Base-by-base conservation (phyloP, 495 filamentous ascomycete genomes). In the Penicillium fimorum region DNA sequence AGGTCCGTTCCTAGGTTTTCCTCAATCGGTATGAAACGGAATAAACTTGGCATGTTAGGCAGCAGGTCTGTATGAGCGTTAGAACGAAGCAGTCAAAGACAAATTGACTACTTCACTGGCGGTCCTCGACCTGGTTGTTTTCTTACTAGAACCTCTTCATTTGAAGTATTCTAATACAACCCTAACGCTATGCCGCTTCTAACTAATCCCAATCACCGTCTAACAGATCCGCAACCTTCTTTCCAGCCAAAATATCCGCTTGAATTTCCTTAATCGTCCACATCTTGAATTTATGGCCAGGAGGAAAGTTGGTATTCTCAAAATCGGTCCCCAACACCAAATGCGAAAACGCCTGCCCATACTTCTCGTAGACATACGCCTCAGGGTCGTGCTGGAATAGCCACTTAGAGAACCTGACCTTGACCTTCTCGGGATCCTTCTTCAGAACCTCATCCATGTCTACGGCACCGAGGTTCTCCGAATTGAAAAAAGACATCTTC, bases 331-430 rank as follows among this genome's bases (percentile, higher is more conserved):
- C 66, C 22, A 27, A 48, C 33, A 64, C 47, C 1, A 72, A 38
- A 60, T 70, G 65, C 15, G 49, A 69, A 11, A 71, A 71, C 32
- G 74, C 75, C 55, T 78, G 70, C 33, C 65, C 64, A 49, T 80
- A 84, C 50, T 83, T 76, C 53, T 82, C 76, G 40, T 84, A 79
- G 3, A 76, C 76, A 63, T 85, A 85, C 43, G 63, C 69, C 72
- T 89, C 85, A 12, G 83, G 79, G 55, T 89, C 85, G 67, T 85
- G 84, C 15, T 70, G 72, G 47, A 83, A 73, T 33, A 89, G 58
- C 85, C 84, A 88, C 40, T 42, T 42, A n/a, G 40, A n/a, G 18
- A 42, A 42, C n/a, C 40, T n/a, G 5, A 42, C n/a, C n/a, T 20
- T n/a, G n/a, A 42, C 40, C 40, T 9, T 42, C 40, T 42, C 18